phyloP scores from a whole-genome alignment of 345 rosid species.

The Populus tremula region DNA sequence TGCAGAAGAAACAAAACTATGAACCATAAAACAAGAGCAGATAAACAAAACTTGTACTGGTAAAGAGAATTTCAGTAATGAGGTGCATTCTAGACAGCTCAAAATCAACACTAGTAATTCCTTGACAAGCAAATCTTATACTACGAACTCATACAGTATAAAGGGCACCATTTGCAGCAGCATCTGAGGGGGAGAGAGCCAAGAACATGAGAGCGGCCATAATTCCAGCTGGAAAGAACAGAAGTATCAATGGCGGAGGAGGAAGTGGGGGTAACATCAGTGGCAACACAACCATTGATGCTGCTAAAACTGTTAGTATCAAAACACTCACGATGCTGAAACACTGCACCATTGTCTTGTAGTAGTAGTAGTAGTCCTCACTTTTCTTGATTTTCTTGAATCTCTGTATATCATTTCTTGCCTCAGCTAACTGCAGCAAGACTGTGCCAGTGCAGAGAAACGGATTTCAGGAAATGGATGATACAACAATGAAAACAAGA shows the following conservation, averaged over 20 bases:
- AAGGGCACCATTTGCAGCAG: constrained; percentile 12
- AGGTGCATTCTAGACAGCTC: neutral
- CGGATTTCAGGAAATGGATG: neutral
- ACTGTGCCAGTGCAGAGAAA: neutral
- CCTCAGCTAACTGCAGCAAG: neutral
- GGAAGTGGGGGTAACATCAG: constrained; percentile 67
- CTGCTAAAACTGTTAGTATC: constrained; percentile 38
- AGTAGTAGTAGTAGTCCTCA: neutral
- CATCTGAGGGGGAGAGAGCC: constrained; percentile 50
- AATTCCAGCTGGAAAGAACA: constrained; percentile 59
- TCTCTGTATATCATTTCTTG: constrained; percentile 24
- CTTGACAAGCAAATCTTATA: neutral
- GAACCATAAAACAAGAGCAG: neutral
- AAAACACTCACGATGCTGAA: constrained; percentile 33
- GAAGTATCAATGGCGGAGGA: constrained; percentile 56
- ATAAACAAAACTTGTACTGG: neutral
- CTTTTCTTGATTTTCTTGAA: neutral
- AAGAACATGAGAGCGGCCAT: constrained; percentile 65
- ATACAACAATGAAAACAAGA: neutral
- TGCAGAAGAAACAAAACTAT: neutral
- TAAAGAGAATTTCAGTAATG: neutral
- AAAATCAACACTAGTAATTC: neutral
- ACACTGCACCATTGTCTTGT: constrained; percentile 25
- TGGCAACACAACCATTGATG: constrained; percentile 52
- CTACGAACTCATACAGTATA: neutral